Evolutionary conservation across 2,329 filamentous ascomycete genomes (phyloP).

Genomic region (Pseudogymnoascus sp.): DNA sequence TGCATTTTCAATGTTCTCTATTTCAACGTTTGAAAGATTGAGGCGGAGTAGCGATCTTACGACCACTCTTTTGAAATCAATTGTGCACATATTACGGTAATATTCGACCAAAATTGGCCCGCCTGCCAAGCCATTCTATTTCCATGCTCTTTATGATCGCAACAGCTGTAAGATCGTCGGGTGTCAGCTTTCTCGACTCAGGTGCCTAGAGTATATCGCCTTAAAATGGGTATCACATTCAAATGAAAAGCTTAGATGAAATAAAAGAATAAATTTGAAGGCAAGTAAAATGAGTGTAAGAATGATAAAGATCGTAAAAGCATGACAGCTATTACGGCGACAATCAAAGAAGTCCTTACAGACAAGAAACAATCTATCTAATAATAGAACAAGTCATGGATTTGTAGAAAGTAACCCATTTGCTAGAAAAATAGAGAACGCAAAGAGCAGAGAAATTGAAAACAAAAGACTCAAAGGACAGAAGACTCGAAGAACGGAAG

Average conservation of each 20-base stretch:
- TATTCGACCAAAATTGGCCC: not conserved
- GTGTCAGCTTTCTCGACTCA: not conserved
- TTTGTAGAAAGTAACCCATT: too few relatives aligned
- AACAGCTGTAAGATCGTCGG: not conserved
- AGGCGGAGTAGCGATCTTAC: not conserved
- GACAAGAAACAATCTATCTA: too few relatives aligned
- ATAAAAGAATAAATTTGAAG: not conserved
- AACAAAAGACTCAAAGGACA: too few relatives aligned
- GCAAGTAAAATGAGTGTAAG: not conserved
- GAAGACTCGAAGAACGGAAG: too few relatives aligned
- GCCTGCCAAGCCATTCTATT: not conserved
- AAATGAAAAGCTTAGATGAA: not conserved
- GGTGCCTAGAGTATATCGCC: not conserved
- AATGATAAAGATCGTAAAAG: not conserved
- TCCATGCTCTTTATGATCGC: not conserved
- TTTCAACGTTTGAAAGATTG: not conserved
- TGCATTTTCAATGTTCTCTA: not conserved
- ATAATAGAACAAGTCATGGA: too few relatives aligned
- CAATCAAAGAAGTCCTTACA: too few relatives aligned
- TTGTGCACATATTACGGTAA: not conserved
- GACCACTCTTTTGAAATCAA: not conserved
- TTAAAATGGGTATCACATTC: not conserved
- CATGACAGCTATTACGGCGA: not conserved
- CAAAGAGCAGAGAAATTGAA: too few relatives aligned
- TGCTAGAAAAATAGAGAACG: too few relatives aligned